phyloP scores from a whole-genome alignment of 345 rosid genomes.

The Bruguiera sexangula region DNA sequence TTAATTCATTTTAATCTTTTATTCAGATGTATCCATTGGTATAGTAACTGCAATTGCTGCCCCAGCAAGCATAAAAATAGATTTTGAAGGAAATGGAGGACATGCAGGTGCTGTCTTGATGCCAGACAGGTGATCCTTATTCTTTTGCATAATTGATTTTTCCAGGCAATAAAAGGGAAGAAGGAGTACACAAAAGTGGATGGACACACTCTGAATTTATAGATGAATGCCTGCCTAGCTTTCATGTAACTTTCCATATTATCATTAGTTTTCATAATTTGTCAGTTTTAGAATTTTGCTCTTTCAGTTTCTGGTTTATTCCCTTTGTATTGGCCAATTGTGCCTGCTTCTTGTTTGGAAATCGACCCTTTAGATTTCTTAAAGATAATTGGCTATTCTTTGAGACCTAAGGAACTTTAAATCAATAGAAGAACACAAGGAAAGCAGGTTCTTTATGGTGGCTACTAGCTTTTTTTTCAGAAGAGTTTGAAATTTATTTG shows the following conservation, averaged over 20 bases:
- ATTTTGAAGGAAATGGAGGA: slow-evolving; percentile 92
- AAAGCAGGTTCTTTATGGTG: neutral
- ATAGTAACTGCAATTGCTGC: slow-evolving; percentile 95
- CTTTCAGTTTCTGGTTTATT: neutral
- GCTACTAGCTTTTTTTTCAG: neutral
- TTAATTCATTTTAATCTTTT: slow-evolving; percentile 18
- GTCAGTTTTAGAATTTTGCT: neutral
- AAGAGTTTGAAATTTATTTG: slow-evolving; percentile 9
- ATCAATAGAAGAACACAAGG: neutral
- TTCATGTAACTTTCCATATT: neutral
- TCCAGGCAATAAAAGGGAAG: neutral
- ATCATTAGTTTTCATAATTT: neutral
- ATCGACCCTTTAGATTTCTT: neutral
- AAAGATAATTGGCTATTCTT: neutral
- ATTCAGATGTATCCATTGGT: slow-evolving; percentile 68
- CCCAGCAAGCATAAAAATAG: slow-evolving; percentile 89
- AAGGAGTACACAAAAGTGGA: too few species aligned
- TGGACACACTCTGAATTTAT: neutral
- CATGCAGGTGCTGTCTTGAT: slow-evolving; percentile 96
- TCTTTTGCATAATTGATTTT: slow-evolving; percentile 1
- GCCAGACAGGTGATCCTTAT: slow-evolving; percentile 62
- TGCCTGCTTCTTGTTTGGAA: neutral
- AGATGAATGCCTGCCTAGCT: neutral
- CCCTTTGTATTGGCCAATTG: neutral
- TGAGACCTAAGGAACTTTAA: neutral